Evolutionary conservation across 1,139 yeast species (phyloP).

Genomic region (Sugiyamaella neomexicana): DNA sequence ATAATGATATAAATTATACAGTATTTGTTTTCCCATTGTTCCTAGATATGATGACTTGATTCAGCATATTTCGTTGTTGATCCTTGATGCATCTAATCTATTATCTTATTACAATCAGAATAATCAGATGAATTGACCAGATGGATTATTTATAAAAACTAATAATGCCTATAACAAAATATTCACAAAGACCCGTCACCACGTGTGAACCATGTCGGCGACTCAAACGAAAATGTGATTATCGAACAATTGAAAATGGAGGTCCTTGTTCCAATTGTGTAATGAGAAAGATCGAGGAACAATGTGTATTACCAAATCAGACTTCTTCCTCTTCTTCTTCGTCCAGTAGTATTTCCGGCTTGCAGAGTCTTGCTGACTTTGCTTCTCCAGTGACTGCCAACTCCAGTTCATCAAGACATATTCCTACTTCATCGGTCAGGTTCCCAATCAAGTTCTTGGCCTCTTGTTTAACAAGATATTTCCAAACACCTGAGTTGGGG

Average conservation of each 20-base stretch:
- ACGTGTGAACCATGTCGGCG: conserved; percentile 21
- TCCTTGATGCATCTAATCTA: not conserved
- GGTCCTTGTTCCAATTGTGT: conserved; percentile 23
- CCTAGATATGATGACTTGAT: not conserved
- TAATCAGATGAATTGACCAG: not conserved
- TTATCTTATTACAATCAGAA: not conserved
- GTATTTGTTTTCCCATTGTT: too few relatives aligned
- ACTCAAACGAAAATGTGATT: conserved; percentile 22
- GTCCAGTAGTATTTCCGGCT: not conserved
- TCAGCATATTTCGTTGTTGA: not conserved
- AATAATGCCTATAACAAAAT: conserved; percentile 6
- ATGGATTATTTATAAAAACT: too few relatives aligned
- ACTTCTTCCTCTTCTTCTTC: not conserved
- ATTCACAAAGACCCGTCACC: conserved; percentile 12
- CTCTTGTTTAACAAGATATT: conserved; percentile 12
- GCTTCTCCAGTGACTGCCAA: not conserved
- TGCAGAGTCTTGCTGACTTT: not conserved
- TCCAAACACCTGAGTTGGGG: conserved; percentile 16
- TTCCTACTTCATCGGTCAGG: not conserved
- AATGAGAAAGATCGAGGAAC: conserved; percentile 21
- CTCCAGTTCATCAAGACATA: not conserved
- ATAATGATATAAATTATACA: too few relatives aligned
- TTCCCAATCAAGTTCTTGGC: conserved; percentile 15
- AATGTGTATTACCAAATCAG: conserved; percentile 26
- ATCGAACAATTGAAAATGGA: conserved; percentile 12